These are phyloP conservation scores for Exobasidium cylindrosporum DNA, from an alignment of 1,284 basidiomycete species.

Conservation along the genomic window DNA sequence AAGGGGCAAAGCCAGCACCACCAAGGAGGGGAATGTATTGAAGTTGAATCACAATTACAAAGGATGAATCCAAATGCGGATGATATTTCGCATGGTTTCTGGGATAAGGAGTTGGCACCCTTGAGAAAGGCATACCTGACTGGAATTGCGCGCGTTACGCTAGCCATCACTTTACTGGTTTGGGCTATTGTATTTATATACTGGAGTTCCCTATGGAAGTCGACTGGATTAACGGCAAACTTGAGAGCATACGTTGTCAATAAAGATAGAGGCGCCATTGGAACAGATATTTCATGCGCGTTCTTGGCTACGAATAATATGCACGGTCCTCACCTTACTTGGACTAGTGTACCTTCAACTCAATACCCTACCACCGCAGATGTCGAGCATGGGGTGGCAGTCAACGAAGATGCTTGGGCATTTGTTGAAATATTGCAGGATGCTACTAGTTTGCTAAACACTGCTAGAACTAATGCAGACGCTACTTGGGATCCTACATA, in stretches of 20 bases:
- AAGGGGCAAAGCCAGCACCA: too few species aligned
- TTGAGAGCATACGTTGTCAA: conserved; percentile 43
- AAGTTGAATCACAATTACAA: neutral
- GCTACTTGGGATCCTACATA: conserved; percentile 33
- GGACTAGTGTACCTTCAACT: conserved; percentile 24
- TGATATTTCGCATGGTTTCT: conserved; percentile 24
- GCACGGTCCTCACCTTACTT: conserved; percentile 39
- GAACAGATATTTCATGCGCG: conserved; percentile 24
- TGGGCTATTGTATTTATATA: conserved; percentile 40
- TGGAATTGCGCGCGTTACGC: conserved; percentile 20
- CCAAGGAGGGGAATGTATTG: too few species aligned
- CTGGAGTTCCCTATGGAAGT: conserved; percentile 46
- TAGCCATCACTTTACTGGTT: conserved; percentile 32
- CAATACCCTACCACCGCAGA: conserved; percentile 26
- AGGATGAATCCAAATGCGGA: neutral
- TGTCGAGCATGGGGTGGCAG: conserved; percentile 34
- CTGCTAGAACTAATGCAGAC: conserved; percentile 39
- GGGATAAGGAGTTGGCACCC: conserved; percentile 24
- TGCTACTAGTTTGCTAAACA: conserved; percentile 28
- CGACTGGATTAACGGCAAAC: conserved; percentile 28
- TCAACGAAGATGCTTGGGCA: conserved; percentile 21
- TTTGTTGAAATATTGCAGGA: conserved; percentile 32
- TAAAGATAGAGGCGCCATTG: conserved; percentile 36
- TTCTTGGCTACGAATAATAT: conserved; percentile 33
- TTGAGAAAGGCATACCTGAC: conserved; percentile 29